phyloP scores from a whole-genome alignment of 495 filamentous ascomycete species.

The Daldinia bambusicola region DNA sequence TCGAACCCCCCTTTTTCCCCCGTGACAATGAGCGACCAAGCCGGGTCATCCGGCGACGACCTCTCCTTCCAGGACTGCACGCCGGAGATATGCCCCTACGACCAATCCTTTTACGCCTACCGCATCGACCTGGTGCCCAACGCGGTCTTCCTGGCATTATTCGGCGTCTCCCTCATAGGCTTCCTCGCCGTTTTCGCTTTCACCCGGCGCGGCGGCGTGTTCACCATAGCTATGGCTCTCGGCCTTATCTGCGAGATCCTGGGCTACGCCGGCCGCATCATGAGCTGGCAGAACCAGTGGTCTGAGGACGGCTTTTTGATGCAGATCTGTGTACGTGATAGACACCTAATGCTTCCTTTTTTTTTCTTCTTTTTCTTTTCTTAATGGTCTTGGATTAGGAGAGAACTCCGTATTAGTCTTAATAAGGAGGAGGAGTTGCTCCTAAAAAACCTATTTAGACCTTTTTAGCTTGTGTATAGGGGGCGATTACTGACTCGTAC shows the following conservation, averaged over 20 bases:
- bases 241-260: conserved; percentile 58
- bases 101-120: conserved; percentile 56
- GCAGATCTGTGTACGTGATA: conserved; percentile 59
- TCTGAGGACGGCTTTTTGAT: conserved; percentile 57
- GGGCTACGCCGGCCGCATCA: conserved; percentile 57
- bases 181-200: conserved; percentile 56
- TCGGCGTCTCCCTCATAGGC: conserved; percentile 51
- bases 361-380: too few species aligned
- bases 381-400: background rate
- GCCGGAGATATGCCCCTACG: conserved; percentile 31
- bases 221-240: conserved; percentile 54
- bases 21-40: conserved; percentile 24
- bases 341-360: background rate
- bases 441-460: too few species aligned
- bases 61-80: conserved; percentile 32
- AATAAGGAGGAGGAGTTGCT: too few species aligned
- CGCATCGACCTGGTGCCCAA: conserved; percentile 55
- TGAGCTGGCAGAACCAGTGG: conserved; percentile 56
- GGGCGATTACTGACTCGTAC: background rate
- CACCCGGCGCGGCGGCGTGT: conserved; percentile 50
- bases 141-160: conserved; percentile 56
- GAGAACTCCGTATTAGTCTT: background rate
- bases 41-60: background rate
- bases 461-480: background rate
- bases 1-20: background rate